These are phyloP conservation scores for Leishmania guyanensis DNA, from an alignment of 208 protist genomes.

Conservation along the genomic window DNA sequence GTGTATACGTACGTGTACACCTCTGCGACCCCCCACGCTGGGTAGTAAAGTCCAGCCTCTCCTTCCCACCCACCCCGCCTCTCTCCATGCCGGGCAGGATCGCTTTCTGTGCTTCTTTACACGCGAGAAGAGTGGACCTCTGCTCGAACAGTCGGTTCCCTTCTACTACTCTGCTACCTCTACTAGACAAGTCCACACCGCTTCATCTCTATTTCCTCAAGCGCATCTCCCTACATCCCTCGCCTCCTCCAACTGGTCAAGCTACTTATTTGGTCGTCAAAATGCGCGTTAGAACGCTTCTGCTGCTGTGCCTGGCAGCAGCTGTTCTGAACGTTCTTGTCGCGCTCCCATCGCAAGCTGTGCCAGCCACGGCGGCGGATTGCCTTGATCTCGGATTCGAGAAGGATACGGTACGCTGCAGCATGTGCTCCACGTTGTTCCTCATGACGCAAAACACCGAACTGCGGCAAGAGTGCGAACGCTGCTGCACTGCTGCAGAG, in stretches of 20 bases:
- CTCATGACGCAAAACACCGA: slow-evolving; percentile 38
- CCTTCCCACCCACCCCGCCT: background rate
- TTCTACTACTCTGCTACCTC: background rate
- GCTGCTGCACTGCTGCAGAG: slow-evolving; percentile 39
- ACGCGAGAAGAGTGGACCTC: background rate
- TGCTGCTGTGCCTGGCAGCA: background rate
- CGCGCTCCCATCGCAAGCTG: background rate
- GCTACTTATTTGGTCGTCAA: too few species aligned
- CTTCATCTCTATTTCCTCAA: background rate
- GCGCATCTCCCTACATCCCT: background rate
- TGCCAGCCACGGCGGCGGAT: slow-evolving; percentile 18
- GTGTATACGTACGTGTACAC: background rate
- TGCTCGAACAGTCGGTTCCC: background rate
- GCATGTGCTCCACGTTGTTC: slow-evolving; percentile 41
- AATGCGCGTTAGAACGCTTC: background rate
- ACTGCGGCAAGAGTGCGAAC: slow-evolving; percentile 52
- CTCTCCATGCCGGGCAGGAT: background rate
- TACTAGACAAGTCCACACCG: background rate
- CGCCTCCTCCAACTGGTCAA: background rate
- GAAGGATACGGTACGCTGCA: slow-evolving; percentile 33
- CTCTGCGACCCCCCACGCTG: background rate
- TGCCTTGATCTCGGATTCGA: slow-evolving; percentile 52
- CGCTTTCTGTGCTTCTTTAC: background rate
- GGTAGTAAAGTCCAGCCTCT: background rate
- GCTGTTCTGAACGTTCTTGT: background rate